Base-by-base conservation (phyloP, 2,329 filamentous ascomycete genomes). In the Polychaeton citri region DNA sequence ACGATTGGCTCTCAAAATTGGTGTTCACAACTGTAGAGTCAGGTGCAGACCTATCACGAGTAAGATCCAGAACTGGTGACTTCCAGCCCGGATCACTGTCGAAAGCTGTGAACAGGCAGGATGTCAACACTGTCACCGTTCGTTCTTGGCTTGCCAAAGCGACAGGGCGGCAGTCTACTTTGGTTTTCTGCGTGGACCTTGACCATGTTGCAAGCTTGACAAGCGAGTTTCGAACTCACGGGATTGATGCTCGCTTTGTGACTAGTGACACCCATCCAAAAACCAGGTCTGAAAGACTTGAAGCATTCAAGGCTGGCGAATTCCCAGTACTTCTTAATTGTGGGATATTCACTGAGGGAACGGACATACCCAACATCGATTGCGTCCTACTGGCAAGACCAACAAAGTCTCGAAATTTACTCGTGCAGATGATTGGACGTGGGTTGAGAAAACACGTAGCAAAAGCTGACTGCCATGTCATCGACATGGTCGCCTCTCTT, bases 371-470 rank as follows among this genome's bases (percentile, higher is more conserved):
- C 5, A 95, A 93, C 54, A 83, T 98, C 45, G 90, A 98, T 62
- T 96, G 90, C 53, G 74, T 98, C 17, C 55, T 98, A 6, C 69
- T 98, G 6, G 86, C 81, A 3, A 69, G 90, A 17, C 90, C 90
- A 0, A 98, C 90, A 1, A 78, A 79, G 47, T 96, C 90, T 12
- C 76, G 82, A n/a, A 96, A 95, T 48, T 65, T 98, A 2, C 72
- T 98, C 1, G 76, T 96, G 1, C 90, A 98, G 59, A 98, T 98
- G 90, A 94, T 98, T 42, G 90, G 90, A 1, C 74, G 90, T 49
- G 90, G 90, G 4, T 82, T 98, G 75, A 76, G 90, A 30, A 63
- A 95, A 26, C 72, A 84, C 54, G 67, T 77, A 1, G 81, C 73
- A 9, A 98, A 98, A 59, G 64, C 77, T 26, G 75, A 96, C 52